Evolutionary conservation across 495 filamentous ascomycete genomes (phyloP), one percentile per base, ranked within the genome.

Genomic region (Annulohypoxylon nitens): DNA sequence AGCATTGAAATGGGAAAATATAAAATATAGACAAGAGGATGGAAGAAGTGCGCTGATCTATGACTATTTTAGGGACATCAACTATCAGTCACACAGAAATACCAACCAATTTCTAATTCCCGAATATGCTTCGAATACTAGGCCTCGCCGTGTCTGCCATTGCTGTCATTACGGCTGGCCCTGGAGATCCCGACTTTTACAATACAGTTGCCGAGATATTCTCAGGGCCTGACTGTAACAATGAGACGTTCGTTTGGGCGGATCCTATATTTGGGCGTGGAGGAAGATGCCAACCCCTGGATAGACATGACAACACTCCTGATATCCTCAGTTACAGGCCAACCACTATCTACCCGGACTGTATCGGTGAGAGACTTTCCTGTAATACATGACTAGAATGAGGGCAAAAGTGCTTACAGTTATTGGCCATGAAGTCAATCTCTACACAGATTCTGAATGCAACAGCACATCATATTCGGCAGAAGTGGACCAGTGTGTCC

Each of bases 231-330:
- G 70, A 73, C 12, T 73, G 70, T 12, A 53, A 37, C 10, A 50
- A 62, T 20, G 64, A 73, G 7, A 67, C 39, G 18, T 73, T 73
- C 20, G 64, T 73, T 23, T 73, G 70, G 70, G 64, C 64, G 3
- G 70, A 73, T 33, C 70, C 70, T 2, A 73, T 73, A n/a, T 73
- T 73, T 25, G 70, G 70, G 7, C 59, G 70, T 12, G 70, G 70
- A 1, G 70, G 70, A 11, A 68, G 26, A 18, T 73, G 70, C n/a
- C 70, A 73, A 36, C 70, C 70, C 50, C 70, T 73, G 12, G 70
- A 73, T 36, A 67, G 64, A 12, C 63, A 73, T 18, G 70, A 50
- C 18, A 73, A 73, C 51, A 73, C 70, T 34, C 70, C 70, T 18
- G 70, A 73, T 53, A 73, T 73, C 51, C 64, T 73, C 6, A 73